phyloP scores from a whole-genome alignment of 148 eudicot genomes.

The Diospyros lotus region DNA sequence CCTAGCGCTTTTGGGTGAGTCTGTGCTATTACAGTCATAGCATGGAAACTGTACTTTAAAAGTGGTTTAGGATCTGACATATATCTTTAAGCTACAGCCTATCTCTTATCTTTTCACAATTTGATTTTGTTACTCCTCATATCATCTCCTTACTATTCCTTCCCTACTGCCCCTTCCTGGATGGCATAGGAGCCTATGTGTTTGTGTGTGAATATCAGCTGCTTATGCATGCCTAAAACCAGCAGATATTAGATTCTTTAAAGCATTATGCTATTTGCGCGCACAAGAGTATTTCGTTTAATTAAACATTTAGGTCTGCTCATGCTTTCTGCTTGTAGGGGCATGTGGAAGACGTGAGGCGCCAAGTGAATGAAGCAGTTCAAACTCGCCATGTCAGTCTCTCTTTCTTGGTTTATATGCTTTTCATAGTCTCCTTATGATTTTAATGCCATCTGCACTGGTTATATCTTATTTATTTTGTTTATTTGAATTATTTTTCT shows the following conservation, averaged over 20 bases:
- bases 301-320: neutral
- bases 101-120: no score
- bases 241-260: neutral
- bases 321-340: constrained; percentile 48
- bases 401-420: constrained; percentile 7
- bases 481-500: no score
- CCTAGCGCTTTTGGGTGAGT: no score
- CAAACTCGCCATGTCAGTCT: constrained; percentile 76
- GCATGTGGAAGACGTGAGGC: constrained; percentile 66
- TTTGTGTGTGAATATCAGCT: neutral
- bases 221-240: neutral
- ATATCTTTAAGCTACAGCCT: no score
- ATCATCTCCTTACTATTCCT: no score
- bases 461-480: no score
- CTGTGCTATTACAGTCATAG: no score
- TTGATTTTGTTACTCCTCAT: no score
- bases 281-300: neutral
- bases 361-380: constrained; percentile 83
- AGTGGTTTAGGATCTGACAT: no score
- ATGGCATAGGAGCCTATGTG: neutral
- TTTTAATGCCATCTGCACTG: no score
- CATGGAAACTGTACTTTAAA: no score
- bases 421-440: no score
- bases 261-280: neutral
- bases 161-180: neutral